Evolutionary conservation across 352 stramenopile genomes (phyloP).

Genomic region (Elongisporangium anandrum): DNA sequence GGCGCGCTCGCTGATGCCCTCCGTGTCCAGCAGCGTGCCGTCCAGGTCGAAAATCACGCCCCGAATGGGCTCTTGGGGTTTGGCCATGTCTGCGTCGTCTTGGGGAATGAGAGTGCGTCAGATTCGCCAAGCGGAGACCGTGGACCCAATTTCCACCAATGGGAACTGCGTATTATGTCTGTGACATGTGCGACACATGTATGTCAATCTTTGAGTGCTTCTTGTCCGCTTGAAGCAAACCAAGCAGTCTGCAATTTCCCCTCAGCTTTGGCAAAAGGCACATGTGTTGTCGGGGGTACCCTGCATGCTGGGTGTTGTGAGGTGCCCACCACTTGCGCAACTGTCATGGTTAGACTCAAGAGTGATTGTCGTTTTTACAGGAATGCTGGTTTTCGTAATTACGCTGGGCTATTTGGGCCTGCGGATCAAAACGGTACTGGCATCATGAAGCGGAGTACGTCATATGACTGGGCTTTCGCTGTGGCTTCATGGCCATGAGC

Average conservation of each 20-base stretch:
- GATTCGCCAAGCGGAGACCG: too few species aligned
- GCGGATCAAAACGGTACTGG: neutral
- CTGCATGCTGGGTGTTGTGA: too few species aligned
- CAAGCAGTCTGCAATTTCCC: neutral
- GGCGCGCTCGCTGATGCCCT: conserved; percentile 59
- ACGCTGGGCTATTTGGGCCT: neutral
- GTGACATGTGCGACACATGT: neutral
- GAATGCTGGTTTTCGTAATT: neutral
- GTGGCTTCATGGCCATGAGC: neutral
- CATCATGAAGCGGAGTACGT: neutral
- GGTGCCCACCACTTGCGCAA: too few species aligned
- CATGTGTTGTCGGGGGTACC: too few species aligned
- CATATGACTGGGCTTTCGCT: neutral
- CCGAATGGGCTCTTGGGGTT: conserved; percentile 17
- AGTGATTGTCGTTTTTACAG: neutral
- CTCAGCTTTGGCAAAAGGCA: too few species aligned
- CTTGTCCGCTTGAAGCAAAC: too few species aligned
- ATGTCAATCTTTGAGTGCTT: too few species aligned
- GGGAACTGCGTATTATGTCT: neutral
- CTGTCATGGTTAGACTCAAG: too few species aligned
- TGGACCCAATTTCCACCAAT: neutral
- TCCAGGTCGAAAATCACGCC: conserved; percentile 82
- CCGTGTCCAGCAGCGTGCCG: conserved; percentile 77
- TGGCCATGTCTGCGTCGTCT: conserved; percentile 8
- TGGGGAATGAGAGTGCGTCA: neutral